Evolutionary conservation across 345 rosid genomes (phyloP).

Genomic region (Ricinus communis): DNA sequence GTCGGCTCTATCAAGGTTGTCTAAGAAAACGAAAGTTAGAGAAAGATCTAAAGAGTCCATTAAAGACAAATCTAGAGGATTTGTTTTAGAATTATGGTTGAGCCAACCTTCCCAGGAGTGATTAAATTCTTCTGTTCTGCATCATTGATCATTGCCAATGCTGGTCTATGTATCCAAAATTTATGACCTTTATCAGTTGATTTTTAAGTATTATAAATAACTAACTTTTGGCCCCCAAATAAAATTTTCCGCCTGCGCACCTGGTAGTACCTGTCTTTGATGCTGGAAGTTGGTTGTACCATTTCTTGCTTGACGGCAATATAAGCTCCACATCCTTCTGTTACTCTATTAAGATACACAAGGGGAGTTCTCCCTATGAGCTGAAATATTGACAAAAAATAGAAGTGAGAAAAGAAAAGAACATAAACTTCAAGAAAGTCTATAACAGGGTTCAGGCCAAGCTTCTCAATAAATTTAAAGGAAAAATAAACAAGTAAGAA

Average conservation of each 20-base stretch:
- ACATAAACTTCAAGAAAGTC: slow-evolving; percentile 1
- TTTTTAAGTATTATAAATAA: not conserved
- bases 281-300: slow-evolving; percentile 87
- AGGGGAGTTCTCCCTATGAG: slow-evolving; percentile 80
- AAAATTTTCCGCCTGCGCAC: too few relatives aligned
- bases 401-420: not conserved
- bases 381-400: slow-evolving; percentile 46
- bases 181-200: not conserved
- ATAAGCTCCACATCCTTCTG: slow-evolving; percentile 89
- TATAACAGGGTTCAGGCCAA: not conserved
- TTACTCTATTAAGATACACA: slow-evolving; percentile 76
- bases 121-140: slow-evolving; percentile 82
- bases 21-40: slow-evolving; percentile 32
- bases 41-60: not conserved
- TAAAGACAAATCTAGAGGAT: not conserved
- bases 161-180: slow-evolving; percentile 57
- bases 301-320: slow-evolving; percentile 90
- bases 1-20: slow-evolving; percentile 93
- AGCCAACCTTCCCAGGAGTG: slow-evolving; percentile 66
- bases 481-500: not conserved
- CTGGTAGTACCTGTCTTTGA: slow-evolving; percentile 96
- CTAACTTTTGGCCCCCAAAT: too few relatives aligned
- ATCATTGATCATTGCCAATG: slow-evolving; percentile 69
- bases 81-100: not conserved
- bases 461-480: not conserved